Base-by-base conservation (phyloP, 1,284 basidiomycete genomes). In the Naganishia sp. region DNA sequence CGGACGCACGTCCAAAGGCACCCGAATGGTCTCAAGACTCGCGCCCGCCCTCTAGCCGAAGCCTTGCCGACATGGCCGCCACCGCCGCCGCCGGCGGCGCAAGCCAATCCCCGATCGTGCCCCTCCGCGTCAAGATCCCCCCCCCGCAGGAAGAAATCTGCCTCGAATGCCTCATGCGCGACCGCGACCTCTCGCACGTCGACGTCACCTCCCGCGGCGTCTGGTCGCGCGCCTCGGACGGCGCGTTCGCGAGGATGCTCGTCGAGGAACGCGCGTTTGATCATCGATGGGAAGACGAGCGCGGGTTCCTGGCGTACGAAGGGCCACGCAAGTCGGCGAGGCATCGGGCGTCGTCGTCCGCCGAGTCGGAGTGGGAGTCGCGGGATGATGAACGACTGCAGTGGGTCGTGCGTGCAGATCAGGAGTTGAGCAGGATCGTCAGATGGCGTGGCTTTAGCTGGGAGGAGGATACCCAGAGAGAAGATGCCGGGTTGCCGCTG, bases 151-250 rank as follows among this genome's bases (percentile, higher is more conserved):
- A 81, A 55, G 94, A 97, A 78, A 83, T 98, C 50, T 99, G 95
- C 74, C 84, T 98, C 55, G 95, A 99, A 81, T 99, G 95, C 78
- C 92, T 96, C 74, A 99, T 99, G 95, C 88, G 95, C 50, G 95
- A 99, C 81, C 88, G 95, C 75, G 95, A 99, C 77, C 93, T 99
- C 90, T 92, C 90, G 43, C 95, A 97, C 78, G 92, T 99, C 33
- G 85, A 90, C 75, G 95, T 97, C 25, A 85, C 88, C 2, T 87
- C 88, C 36, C 86, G 88, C 5, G 92, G 92, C 0, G 84, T 90
- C 16, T 99, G 95, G 95, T 92, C 91, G 0, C 84, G 96, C 44
- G 88, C 89, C 72, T 94, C 90, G 75, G 95, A 99, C 76, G 86
- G 83, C 7, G 82, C 85, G 45, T 95, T 87, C 70, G 86, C 90